Percentiles rank a stretch among this genome's conserved stretches.
phyloP scores from a whole-genome alignment of 805 yeast genomes.

The Spencermartinsiella europaea region DNA sequence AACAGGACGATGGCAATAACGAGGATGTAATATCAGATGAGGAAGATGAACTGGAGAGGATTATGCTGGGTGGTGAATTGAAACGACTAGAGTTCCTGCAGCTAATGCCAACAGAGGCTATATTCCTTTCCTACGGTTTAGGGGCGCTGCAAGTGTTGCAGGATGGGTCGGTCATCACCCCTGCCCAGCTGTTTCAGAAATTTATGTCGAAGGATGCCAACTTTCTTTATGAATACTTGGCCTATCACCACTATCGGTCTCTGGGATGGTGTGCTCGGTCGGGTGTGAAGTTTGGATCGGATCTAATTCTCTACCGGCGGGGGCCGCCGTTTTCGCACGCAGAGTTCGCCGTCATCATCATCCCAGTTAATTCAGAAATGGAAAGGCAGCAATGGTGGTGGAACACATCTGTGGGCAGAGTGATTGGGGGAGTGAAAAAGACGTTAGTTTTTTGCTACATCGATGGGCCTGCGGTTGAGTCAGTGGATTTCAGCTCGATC shows the following conservation, averaged over 20 bases:
- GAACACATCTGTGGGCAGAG: conserved; percentile 68
- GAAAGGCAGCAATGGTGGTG: conserved; percentile 48
- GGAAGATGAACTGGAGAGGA: conserved; percentile 10
- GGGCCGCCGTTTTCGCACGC: conserved; percentile 98
- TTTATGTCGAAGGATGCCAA: conserved; percentile 24
- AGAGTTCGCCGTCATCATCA: conserved; percentile 63
- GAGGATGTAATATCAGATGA: conserved; percentile 1
- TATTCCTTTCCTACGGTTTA: conserved; percentile 60
- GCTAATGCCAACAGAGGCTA: conserved; percentile 67
- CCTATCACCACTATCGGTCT: conserved; percentile 81
- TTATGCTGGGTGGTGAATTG: conserved; percentile 28
- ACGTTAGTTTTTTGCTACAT: conserved; percentile 66
- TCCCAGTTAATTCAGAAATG: conserved; percentile 30
- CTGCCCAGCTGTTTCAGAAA: conserved; percentile 27
- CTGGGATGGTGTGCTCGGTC: conserved; percentile 92
- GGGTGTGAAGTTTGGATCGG: conserved; percentile 91
- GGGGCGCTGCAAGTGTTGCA: conserved; percentile 40
- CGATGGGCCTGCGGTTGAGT: conserved; percentile 39
- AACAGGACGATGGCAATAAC: neutral
- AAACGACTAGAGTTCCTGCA: conserved; percentile 45
- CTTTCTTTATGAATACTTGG: conserved; percentile 57
- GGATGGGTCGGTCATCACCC: conserved; percentile 20
- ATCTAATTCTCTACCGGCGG: conserved; percentile 70
- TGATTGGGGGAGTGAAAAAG: conserved; percentile 82
- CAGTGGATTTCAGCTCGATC: conserved; percentile 14